Conservation (phyloP, 1,139 yeast species). For the Sugiyamaella novakii region DNA sequence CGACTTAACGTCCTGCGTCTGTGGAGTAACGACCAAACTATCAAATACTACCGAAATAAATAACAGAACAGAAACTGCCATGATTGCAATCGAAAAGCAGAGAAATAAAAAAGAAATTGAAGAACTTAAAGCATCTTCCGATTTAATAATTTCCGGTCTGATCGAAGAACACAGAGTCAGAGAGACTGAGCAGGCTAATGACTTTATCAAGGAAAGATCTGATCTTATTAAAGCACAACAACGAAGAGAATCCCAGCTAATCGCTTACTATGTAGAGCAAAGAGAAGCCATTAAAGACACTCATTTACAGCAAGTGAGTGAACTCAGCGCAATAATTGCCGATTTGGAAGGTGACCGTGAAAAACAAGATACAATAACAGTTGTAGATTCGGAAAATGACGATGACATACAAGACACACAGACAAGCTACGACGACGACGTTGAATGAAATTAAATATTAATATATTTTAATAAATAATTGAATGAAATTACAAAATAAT, state of each 20-base stretch:
- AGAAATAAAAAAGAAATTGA: conserved; percentile 2
- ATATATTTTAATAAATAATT: too few relatives aligned
- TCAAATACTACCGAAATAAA: conserved; percentile 1
- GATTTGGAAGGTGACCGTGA: conserved; percentile 1
- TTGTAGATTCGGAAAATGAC: too few relatives aligned
- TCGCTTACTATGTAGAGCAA: conserved; percentile 12
- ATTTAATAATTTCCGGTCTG: conserved; percentile 6
- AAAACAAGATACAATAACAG: not conserved
- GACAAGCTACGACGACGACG: not conserved
- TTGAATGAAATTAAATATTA: not conserved
- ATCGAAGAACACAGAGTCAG: conserved; percentile 5
- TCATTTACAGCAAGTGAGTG: not conserved
- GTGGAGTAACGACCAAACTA: not conserved
- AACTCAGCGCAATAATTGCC: not conserved
- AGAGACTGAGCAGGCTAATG: conserved; percentile 10
- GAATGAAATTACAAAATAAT: too few relatives aligned
- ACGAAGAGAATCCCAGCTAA: conserved; percentile 8
- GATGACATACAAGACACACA: not conserved
- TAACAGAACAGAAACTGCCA: not conserved
- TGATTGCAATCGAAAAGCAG: not conserved
- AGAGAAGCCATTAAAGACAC: conserved; percentile 9
- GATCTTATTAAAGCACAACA: conserved; percentile 11
- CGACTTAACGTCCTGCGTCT: not conserved
- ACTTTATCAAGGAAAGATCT: conserved; percentile 4
- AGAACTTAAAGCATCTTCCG: conserved; percentile 3